These are phyloP conservation scores for Stachybotrys chartarum DNA, from an alignment of 2,329 filamentous ascomycete genomes.

Conservation along the genomic window DNA sequence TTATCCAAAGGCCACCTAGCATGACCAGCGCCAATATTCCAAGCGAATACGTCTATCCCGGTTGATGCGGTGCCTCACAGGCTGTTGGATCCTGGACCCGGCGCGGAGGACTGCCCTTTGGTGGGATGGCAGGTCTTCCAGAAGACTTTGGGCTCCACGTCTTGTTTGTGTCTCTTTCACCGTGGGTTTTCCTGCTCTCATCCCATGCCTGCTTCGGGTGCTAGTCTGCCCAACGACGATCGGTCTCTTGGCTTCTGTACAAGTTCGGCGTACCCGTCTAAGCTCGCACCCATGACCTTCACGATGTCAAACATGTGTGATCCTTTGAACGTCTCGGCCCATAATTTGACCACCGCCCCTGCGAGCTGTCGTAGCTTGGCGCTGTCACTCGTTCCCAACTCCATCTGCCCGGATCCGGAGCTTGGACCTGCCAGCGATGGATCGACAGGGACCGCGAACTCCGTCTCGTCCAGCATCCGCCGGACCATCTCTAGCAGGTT, in stretches of 20 bases:
- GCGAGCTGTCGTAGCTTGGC: constrained; percentile 48
- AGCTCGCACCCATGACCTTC: constrained; percentile 47
- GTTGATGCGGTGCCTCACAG: no score
- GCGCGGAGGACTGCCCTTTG: neutral
- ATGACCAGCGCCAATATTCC: neutral
- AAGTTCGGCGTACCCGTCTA: constrained; percentile 51
- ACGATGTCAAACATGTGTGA: constrained; percentile 55
- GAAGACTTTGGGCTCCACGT: neutral
- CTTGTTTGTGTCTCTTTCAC: neutral
- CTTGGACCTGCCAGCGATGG: constrained; percentile 40
- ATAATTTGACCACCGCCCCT: constrained; percentile 50
- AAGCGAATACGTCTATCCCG: neutral
- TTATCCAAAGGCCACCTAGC: neutral
- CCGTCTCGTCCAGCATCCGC: constrained; percentile 54
- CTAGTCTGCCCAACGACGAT: constrained; percentile 19
- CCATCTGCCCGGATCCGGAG: constrained; percentile 28
- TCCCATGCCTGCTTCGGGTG: constrained; percentile 12
- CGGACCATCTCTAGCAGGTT: constrained; percentile 48
- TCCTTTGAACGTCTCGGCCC: constrained; percentile 56
- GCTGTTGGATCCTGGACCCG: no score
- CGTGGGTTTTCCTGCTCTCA: constrained; percentile 1
- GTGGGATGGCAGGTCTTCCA: neutral
- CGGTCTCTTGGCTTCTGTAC: constrained; percentile 47
- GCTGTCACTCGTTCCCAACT: constrained; percentile 39
- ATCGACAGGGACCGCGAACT: constrained; percentile 54